Base-by-base conservation (phyloP, 371 early-diverging fungal species). In the Mucor saturninus region DNA sequence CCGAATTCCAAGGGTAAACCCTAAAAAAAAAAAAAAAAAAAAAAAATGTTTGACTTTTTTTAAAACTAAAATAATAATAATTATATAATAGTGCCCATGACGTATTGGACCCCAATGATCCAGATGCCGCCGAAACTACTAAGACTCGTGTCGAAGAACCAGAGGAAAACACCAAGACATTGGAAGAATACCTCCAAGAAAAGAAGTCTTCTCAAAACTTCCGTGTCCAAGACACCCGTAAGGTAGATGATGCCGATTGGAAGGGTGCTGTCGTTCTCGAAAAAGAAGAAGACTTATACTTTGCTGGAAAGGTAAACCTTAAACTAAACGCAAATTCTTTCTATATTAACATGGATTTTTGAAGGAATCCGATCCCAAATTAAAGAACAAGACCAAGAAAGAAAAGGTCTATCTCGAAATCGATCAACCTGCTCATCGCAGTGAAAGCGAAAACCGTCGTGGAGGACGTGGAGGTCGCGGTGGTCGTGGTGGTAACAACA, bases 191-290 rank as follows among this genome's bases (percentile, higher is more conserved):
- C 81, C 71, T 85, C 30, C 75, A 83, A 14, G 78, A 83, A 70
- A 86, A 82, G 45, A 62, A 76, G 31, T 61, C 45, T 30, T 37
- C 73, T n/a, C 59, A 65, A 14, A 60, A 56, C 3, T 61, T 69
- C 61, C 59, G 65, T 38, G 65, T 59, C 10, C 43, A 55, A n/a
- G 51, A 62, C 35, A 62, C 39, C 52, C 88, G 95, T 68, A 79
- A 84, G 61, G 84, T 93, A 59, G 93, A 93, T 73, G 91, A 92
- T 62, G 87, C 87, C 28, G 67, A 93, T 69, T 93, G 92, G 93
- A 91, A 90, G 79, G 79, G 81, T 66, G 80, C 89, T 60, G 81
- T 84, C 60, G 82, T 83, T 37, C 79, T 92, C 48, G 73, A 87
- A 63, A 91, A 90, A 45, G 79, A 86, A 46, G 86, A 83, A 40